These are phyloP conservation scores for Ormosia semicastrata DNA, from an alignment of 306 rosid genomes.

Conservation along the genomic window DNA sequence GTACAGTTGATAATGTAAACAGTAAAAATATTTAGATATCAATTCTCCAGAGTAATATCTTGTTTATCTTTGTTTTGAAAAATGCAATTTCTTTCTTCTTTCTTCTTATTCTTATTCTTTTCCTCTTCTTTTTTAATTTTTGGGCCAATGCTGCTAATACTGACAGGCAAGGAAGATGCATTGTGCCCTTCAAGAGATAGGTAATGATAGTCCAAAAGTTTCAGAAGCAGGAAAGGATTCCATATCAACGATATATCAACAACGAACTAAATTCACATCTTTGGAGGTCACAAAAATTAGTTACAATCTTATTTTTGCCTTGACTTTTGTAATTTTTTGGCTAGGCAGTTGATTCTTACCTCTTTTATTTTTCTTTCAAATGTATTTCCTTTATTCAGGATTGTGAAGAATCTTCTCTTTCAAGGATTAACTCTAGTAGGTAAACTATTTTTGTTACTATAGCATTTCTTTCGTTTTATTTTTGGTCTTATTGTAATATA, in stretches of 20 bases:
- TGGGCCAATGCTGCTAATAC: conserved; percentile 10
- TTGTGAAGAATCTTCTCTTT: conserved; percentile 48
- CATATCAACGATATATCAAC: conserved; percentile 34
- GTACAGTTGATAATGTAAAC: background rate
- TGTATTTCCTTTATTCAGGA: conserved; percentile 49
- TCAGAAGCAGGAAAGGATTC: conserved; percentile 45
- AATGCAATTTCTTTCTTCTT: background rate
- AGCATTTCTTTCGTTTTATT: conserved; percentile 13
- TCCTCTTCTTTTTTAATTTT: background rate
- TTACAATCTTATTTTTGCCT: conserved; percentile 14
- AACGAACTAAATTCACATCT: conserved; percentile 32
- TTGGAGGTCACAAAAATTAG: conserved; percentile 39
- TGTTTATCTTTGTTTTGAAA: conserved; percentile 6
- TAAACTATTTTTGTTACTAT: conserved; percentile 31
- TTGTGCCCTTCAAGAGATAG: conserved; percentile 47
- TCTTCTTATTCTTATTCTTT: background rate
- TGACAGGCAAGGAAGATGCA: conserved; percentile 70
- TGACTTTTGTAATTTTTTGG: conserved; percentile 1
- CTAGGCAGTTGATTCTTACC: conserved; percentile 3
- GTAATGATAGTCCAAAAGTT: conserved; percentile 45
- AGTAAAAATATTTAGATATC: background rate
- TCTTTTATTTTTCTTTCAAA: background rate
- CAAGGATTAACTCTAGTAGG: conserved; percentile 52
- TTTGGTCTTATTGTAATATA: conserved; percentile 4
- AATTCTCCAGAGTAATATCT: background rate